Evolutionary conservation across 2,329 filamentous ascomycete genomes (phyloP).

Genomic region (Fusarium scirpi): DNA sequence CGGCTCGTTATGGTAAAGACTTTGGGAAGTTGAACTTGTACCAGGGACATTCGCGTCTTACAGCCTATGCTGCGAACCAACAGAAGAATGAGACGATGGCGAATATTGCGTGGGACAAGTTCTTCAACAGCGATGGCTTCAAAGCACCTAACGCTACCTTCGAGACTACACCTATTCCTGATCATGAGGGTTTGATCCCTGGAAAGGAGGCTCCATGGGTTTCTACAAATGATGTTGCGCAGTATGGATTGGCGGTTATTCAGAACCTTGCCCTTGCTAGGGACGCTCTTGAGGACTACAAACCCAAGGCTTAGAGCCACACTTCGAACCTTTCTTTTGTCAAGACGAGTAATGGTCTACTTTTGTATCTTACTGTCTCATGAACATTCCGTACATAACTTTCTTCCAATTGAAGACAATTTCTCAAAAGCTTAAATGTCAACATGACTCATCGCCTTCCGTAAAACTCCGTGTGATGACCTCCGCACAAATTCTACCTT

Average conservation of each 20-base stretch:
- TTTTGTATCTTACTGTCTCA: not conserved
- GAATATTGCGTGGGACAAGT: conserved; percentile 66
- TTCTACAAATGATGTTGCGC: conserved; percentile 66
- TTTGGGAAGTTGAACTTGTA: conserved; percentile 62
- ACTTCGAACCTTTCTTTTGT: not conserved
- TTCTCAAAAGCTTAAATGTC: not conserved
- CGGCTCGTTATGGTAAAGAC: conserved; percentile 62
- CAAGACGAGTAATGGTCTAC: no score
- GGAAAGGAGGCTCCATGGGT: conserved; percentile 69
- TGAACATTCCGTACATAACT: not conserved
- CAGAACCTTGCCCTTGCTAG: conserved; percentile 61
- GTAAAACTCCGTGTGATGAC: not conserved
- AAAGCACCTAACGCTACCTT: conserved; percentile 52
- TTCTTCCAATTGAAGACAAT: not conserved
- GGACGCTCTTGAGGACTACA: conserved; percentile 31
- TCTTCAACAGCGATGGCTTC: conserved; percentile 61
- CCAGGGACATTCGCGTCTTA: conserved; percentile 69
- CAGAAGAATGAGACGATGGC: conserved; percentile 61
- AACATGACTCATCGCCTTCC: not conserved
- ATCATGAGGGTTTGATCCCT: conserved; percentile 58
- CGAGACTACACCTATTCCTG: conserved; percentile 54
- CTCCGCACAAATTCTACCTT: accelerated
- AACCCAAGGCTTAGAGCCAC: not conserved
- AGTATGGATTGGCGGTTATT: conserved; percentile 69
- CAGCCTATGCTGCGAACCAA: conserved; percentile 64